Base-by-base conservation (phyloP, 2,329 filamentous ascomycete genomes). In the Ascochyta rabiei region DNA sequence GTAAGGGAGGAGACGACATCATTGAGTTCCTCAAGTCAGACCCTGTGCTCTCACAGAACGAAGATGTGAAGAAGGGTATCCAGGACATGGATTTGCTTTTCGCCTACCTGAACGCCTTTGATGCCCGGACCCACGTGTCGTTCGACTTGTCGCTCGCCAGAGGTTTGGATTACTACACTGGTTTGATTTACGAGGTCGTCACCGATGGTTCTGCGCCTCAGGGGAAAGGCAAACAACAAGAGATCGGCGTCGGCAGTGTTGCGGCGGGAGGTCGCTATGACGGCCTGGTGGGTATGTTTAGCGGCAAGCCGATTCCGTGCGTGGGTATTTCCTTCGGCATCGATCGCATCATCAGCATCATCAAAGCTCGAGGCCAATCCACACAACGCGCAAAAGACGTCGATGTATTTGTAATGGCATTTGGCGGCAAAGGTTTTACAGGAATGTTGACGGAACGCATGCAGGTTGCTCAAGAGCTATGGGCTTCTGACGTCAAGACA, bases 401-500 rank as follows among this genome's bases (percentile, higher is more conserved):
- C 2, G 93, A 98, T 70, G 92, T 93, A 40, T 97, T 87, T 76
- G 89, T 98, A 69, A 98, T 98, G 92, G 92, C 92, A 0, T 92
- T 97, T 70, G 93, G 91, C 68, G 89, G 90, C 48, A 93, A 93
- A 77, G 89, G 87, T 18, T 93, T 93, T 75, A 88, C 83, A 15
- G 91, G 91, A 40, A 81, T 96, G 60, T 78, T 96, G 49, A 86
- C 87, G 63, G 89, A 97, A 80, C 89, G 93, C 62, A 93, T 97
- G 86, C 80, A 86, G 23, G 84, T 98, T 33, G 88, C 88, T 55
- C 84, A 86, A 62, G 82, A 82, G 61, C 80, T 98, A 44, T 96
- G 93, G 91, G 87, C 91, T 64, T 91, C 89, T 7, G 92, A 91
- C 18, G 88, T 98, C 78, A 96, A 93, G 84, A 89, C 93, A 53